Base-by-base conservation (phyloP, 2,329 filamentous ascomycete species). In the Fusarium subtropicale region DNA sequence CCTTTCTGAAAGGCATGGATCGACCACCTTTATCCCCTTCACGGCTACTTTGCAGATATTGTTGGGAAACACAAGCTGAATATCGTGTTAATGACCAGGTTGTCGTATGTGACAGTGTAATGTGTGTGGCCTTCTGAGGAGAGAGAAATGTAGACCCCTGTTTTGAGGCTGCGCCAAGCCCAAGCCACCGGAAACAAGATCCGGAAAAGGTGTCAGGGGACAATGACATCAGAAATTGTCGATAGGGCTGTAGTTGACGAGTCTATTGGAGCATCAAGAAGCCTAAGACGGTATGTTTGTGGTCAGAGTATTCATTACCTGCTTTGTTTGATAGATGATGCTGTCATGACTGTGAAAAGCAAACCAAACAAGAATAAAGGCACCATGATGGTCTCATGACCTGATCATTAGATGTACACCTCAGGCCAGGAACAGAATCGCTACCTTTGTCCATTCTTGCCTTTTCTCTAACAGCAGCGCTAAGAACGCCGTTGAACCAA, bases 171-270 rank as follows among this genome's bases (percentile, higher is more conserved):
- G 34, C 30, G 38, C 57, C 24, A 63, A 50, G 41, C 7, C 12
- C 10, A 70, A 64, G 66, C 62, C 44, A 67, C 46, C 26, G 46
- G 50, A 20, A 34, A 60, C 54, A 48, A 42, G 16, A 54, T 30
- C 42, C 42, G 26, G 54, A 44, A 63, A 54, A 68, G 22, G 46
- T 48, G 54, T 45, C 51, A 56, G 30, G 26, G 6, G 18, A 7
- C 7, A 42, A 44, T 68, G 46, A 54, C 46, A 67, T 64, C 57
- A 59, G 24, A n/a, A 26, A 15, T 22, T 16, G n/a, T 5, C 20
- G 22, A 16, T 16, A 33, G 15, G 33, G 18, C 31, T 50, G 46
- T 12, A 31, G 3, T 11, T 7, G 9, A 5, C 5, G 20, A 48
- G 20, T 22, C n/a, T 10, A 4, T 34, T 20, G n/a, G 2, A 16